Evolutionary conservation across 2,329 filamentous ascomycete species (phyloP), one percentile per base, ranked within the genome.

Genomic region (Calonectria naviculata): DNA sequence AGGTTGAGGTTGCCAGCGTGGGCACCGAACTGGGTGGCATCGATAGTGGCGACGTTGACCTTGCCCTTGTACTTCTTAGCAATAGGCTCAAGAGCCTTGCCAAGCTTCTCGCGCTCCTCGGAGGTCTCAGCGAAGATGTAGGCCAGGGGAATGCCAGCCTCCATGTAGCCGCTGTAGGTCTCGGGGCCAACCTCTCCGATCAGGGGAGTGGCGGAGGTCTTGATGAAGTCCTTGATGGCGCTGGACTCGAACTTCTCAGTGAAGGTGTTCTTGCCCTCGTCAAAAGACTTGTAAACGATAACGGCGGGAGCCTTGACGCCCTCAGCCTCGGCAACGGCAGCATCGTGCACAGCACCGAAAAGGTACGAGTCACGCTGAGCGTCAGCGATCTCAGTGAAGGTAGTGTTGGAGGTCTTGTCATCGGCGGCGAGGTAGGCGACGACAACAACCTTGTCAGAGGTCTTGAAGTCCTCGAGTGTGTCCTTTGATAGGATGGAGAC

Each of bases 1-100:
- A 99, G 94, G 91, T 99, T 99, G 78, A 99, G 91, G 92, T 99
- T 99, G 80, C 91, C 92, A 78, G 95, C 95, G 87, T 99, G 97
- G 78, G 96, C 95, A 83, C 97, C 97, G 82, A 97, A 99, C 72
- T 93, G 85, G 89, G 94, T 94, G 78, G 97, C 95, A 82, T 99
- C 97, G 80, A 99, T 98, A 81, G 95, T 98, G 76, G 95, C 97
- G 84, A 99, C 97, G 93, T 97, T 98, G 88, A 99, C 91, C 84
- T 91, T 92, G 85, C 97, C 96, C 87, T 95, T 96, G 89, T 95
- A 92, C 88, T 96, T 93, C 88, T 97, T 90, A 72, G 97, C 97
- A 76, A 99, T 85, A 76, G 94, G 89, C 89, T 95, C 97, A 81
- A 99, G 89, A 74, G 91, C 87, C 75, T 93, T 90, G 78, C 93